Base-by-base conservation (phyloP, 2,329 filamentous ascomycete species). In the Ophiostoma angusticollis region DNA sequence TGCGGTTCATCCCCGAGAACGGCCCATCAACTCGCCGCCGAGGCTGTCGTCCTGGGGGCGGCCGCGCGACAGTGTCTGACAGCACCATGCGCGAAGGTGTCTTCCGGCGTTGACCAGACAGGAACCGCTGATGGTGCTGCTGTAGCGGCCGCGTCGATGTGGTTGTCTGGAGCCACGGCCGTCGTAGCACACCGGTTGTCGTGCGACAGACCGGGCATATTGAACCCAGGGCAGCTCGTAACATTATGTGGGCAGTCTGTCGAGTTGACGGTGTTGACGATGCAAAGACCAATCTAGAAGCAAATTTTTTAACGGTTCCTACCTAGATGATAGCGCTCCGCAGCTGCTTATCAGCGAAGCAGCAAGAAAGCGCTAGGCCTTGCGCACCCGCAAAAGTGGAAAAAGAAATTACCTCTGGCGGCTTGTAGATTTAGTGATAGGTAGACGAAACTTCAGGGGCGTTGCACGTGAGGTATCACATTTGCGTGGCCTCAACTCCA, bases 51-150 rank as follows among this genome's bases (percentile, higher is more conserved):
- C 63, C 56, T 6, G 60, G 40, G 44, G 40, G 42, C 14, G 35
- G 33, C 6, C 59, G 61, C 27, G 62, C 60, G 18, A 75, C 72
- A 32, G 59, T 61, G 47, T 73, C 64, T 8, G 72, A 72, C 6
- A 77, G 61, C 22, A 72, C 64, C 72, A 75, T 74, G 36, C 72
- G 70, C 30, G 70, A 71, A 25, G 72, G 66, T 39, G 45, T 38
- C 17, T 30, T 44, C 5, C 44, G 45, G 14, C 33, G 31, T 7
- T 31, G 41, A 9, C 29, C 40, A 5, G 40, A 40, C 8, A 44
- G 23, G n/a, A 31, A 40, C 6, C 46, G 44, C 5, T 40, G 44
- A 22, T 46, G 43, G 18, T 23, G 34, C 6, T 36, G 35, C n/a
- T 34, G 35, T 13, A 17, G 27, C 9, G 22, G 16, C 34, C 14